phyloP scores from a whole-genome alignment of 1,284 basidiomycete genomes.

The Meira nashicola region DNA sequence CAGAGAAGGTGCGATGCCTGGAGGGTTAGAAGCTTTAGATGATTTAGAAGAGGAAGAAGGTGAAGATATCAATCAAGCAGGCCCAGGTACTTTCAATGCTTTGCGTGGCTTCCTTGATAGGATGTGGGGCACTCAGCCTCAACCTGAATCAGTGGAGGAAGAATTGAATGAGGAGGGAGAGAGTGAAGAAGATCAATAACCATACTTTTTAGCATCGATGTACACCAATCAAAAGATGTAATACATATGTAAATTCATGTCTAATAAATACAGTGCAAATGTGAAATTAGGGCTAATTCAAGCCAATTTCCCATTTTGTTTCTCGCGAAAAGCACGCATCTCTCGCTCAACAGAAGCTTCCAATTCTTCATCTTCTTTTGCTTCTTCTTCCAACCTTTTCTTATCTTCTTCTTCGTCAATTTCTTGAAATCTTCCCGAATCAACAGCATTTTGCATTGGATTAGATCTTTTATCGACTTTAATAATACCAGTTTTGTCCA shows the following conservation, averaged over 20 bases:
- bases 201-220: too few relatives aligned
- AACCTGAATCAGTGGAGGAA: constrained; percentile 12
- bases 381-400: constrained; percentile 17
- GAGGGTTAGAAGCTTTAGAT: constrained; percentile 4
- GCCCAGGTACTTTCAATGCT: constrained; percentile 1
- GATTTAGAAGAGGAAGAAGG: constrained; percentile 13
- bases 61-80: constrained; percentile 6
- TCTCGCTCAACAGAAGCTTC: constrained; percentile 18
- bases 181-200: not conserved
- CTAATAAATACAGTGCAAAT: not conserved
- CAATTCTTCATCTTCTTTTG: constrained; percentile 24
- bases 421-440: constrained; percentile 30
- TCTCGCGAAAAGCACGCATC: constrained; percentile 17
- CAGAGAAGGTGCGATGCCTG: constrained; percentile 8
- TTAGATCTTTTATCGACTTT: constrained; percentile 21
- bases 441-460: constrained; percentile 24
- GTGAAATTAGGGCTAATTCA: not conserved
- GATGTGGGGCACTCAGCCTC: constrained; percentile 8
- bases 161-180: constrained; percentile 1
- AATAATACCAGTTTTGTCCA: constrained; percentile 38
- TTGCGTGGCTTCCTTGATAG: constrained; percentile 7
- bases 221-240: not conserved
- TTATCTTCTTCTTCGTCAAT: constrained; percentile 15
- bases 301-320: not conserved
- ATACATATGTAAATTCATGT: not conserved